Conservation (phyloP, 805 yeast genomes). For the Candida anglica region DNA sequence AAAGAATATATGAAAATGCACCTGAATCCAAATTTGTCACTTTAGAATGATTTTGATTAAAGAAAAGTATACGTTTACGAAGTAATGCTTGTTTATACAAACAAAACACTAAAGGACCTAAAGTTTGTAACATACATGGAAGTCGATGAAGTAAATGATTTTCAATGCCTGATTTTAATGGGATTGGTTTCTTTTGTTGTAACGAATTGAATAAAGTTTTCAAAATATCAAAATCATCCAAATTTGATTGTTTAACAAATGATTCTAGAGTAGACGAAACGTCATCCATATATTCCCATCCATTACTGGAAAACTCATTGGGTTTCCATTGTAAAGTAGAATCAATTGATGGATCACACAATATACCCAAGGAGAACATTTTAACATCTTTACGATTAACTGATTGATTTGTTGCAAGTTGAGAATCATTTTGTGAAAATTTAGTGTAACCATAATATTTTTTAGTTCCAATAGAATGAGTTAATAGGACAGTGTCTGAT, state of each 20-base stretch:
- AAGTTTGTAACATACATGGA: constrained; percentile 39
- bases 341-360: constrained; percentile 24
- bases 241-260: constrained; percentile 11
- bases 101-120: constrained; percentile 65
- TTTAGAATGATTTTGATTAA: constrained; percentile 22
- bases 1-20: constrained; percentile 53
- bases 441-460: constrained; percentile 33
- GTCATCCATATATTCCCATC: constrained; percentile 34
- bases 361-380: constrained; percentile 37
- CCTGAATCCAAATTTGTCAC: constrained; percentile 20
- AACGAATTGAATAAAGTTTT: constrained; percentile 13
- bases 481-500: constrained; percentile 25
- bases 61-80: constrained; percentile 52
- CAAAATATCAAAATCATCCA: constrained; percentile 14
- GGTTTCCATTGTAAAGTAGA: constrained; percentile 27
- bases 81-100: constrained; percentile 61
- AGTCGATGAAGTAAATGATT: constrained; percentile 44
- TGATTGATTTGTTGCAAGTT: constrained; percentile 1
- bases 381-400: constrained; percentile 24
- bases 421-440: constrained; percentile 19
- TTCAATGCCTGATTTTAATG: constrained; percentile 9
- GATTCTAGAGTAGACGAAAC: constrained; percentile 21
- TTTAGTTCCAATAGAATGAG: constrained; percentile 19
- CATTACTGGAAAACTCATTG: constrained; percentile 28
- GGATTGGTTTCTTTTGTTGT: constrained; percentile 5